Percentiles rank a stretch among this genome's conserved stretches.
phyloP scores from a whole-genome alignment of 2,329 filamentous ascomycete species.

The Drechslerella coelobrocha region DNA sequence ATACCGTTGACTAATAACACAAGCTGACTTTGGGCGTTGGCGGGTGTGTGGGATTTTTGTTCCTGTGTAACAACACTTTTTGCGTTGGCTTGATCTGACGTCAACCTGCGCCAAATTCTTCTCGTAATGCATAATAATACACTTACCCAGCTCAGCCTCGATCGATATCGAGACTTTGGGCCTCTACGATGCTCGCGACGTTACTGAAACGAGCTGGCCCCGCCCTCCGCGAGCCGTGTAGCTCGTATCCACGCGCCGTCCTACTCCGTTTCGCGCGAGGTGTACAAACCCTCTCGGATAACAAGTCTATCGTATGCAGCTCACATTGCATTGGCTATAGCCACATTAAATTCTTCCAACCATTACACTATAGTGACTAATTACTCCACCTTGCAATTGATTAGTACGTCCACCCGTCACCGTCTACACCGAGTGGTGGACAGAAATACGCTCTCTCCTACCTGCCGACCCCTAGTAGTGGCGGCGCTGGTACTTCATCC shows the following conservation, averaged over 20 bases:
- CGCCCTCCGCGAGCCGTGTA: neutral
- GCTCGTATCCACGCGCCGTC: neutral
- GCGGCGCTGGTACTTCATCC: slow-evolving; percentile 62
- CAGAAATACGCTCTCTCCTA: slow-evolving; percentile 66
- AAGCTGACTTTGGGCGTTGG: neutral
- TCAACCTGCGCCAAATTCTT: neutral
- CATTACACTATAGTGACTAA: neutral
- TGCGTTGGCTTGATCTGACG: slow-evolving; percentile 16
- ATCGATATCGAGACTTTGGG: neutral
- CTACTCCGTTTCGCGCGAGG: neutral
- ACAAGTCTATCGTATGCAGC: slow-evolving; percentile 42
- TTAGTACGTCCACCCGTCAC: slow-evolving; percentile 57
- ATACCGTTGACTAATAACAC: too few relatives aligned
- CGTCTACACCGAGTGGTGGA: slow-evolving; percentile 55
- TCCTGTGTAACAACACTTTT: slow-evolving; percentile 19
- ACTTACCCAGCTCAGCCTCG: too few relatives aligned
- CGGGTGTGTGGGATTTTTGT: slow-evolving; percentile 26
- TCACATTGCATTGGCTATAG: neutral
- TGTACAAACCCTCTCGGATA: slow-evolving; percentile 29
- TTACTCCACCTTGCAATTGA: slow-evolving; percentile 13
- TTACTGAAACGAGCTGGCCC: slow-evolving; percentile 23
- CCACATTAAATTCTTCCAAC: neutral
- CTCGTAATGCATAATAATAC: too few relatives aligned
- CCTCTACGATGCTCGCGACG: slow-evolving; percentile 5
- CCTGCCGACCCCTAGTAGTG: slow-evolving; percentile 61